Base-by-base conservation (phyloP, 441 rosid genomes). In the Francoa sonchifolia region DNA sequence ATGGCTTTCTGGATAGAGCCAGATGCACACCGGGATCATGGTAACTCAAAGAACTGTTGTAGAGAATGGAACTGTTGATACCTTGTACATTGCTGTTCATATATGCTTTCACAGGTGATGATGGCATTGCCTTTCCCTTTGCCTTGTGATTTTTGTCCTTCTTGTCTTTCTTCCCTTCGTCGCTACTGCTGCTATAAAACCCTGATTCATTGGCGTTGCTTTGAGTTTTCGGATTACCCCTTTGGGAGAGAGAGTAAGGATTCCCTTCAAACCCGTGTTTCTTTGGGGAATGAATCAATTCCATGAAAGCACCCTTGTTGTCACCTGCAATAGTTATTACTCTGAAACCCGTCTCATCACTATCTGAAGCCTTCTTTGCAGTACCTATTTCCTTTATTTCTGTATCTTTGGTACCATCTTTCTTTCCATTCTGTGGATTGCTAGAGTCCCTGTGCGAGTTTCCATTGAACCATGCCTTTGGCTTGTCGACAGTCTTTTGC, bases 301-400 rank as follows among this genome's bases (percentile, higher is more conserved):
- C 85, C 97, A 88, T 88, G 26, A 52, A 32, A 18, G 95, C 97
- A 8, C 97, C 97, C 62, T 61, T 78, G 73, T 88, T 88, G 36
- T 83, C 82, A 6, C 93, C 90, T 7, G 95, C 73, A 38, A 88
- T 63, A 39, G 85, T 82, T 26, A 86, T 69, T 19, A 78, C 54
- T 50, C 64, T 68, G 61, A 62, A 46, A 12, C 69, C 69, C 0
- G 9, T 27, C 12, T 39, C 28, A 8, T 76, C 77, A 1, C 79
- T 53, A 17, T 65, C 82, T n/a, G n/a, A 27, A 18, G 39, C 35
- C 47, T 62, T 61, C 69, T 71, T 68, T 33, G 31, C 30, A 15
- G 50, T 47, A 16, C 14, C 33, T 31, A 39, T 55, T 52, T 33
- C 52, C 66, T 42, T 66, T 71, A 48, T 5, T 48, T 48, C 16